Percentiles rank a stretch among this genome's conserved stretches.
phyloP scores from a whole-genome alignment of 257 asterid genomes.

The Paraleonurus japonicus region DNA sequence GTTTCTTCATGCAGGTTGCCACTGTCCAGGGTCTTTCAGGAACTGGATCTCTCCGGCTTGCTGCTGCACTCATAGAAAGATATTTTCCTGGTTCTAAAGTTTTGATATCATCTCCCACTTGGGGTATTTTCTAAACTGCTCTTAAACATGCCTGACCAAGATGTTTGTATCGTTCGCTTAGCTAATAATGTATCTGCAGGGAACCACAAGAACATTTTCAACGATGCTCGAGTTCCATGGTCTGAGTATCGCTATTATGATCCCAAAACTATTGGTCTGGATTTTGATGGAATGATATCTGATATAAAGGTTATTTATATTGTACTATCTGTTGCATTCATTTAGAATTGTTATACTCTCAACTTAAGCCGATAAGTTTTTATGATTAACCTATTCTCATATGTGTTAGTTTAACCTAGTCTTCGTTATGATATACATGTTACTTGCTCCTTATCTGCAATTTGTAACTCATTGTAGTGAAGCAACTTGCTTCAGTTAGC shows the following conservation, averaged over 20 bases:
- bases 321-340: constrained; percentile 13
- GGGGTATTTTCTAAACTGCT: constrained; percentile 59
- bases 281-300: constrained; percentile 91
- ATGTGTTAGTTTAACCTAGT: not conserved
- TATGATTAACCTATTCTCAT: not conserved
- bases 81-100: constrained; percentile 87
- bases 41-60: constrained; percentile 96
- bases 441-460: not conserved
- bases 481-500: constrained; percentile 9
- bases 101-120: constrained; percentile 89
- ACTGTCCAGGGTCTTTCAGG: constrained; percentile 99
- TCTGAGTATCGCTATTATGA: constrained; percentile 93
- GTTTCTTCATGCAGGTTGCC: constrained; percentile 58
- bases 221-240: constrained; percentile 93
- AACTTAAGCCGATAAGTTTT: not conserved
- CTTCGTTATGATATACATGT: not conserved
- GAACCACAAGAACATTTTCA: constrained; percentile 92
- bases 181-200: constrained; percentile 48
- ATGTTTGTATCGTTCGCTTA: constrained; percentile 19
- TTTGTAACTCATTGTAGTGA: constrained; percentile 10
- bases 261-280: constrained; percentile 92
- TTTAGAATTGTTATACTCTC: constrained; percentile 1
- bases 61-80: constrained; percentile 86
- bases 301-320: constrained; percentile 77
- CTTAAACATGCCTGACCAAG: constrained; percentile 17